Base-by-base conservation (phyloP, 768 basidiomycete genomes). In the Boletus eberwhitei region DNA sequence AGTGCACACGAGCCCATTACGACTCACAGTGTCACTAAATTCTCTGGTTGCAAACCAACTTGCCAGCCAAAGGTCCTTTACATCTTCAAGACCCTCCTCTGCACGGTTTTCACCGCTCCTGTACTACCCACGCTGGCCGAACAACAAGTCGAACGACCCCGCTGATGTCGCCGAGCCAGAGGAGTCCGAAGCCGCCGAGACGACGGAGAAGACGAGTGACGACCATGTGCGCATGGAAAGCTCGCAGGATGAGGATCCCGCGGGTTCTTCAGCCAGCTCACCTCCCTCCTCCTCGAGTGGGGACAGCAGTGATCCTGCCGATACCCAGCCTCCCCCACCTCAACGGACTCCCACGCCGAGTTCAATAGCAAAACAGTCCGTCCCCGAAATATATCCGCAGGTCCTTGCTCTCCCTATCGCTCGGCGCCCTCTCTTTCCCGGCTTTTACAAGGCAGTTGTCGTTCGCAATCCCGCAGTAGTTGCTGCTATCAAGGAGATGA, bases 371-470 rank as follows among this genome's bases (percentile, higher is more conserved):
- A 92, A 90, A 61, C 90, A 90, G 54, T 86, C 88, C 16, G 86
- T 97, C 5, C 94, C 95, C 1, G 92, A 93, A 70, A 66, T 83
- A 54, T 98, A 98, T 71, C 95, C 96, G 1, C 92, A 96, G 68
- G 87, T 98, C 40, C 82, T 98, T 26, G 96, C 95, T 2, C 82
- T 98, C 0, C 96, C 96, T 4, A 98, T 98, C 55, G 93, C 93
- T 32, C 86, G 94, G 40, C 82, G 96, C 17, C 96, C 96, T 1
- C 85, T 98, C 43, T 98, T 98, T 75, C 96, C 96, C 5, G 93
- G 94, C 31, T 97, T 98, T 73, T 98, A 98, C 80, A 97, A 98
- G 70, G 96, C 95, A 3, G 95, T 98, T 47, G 93, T 98, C 53
- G 81, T 99, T 48, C 83, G 87, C 21, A 90, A 98, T 60, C 92